Evolutionary conservation across 2,329 filamentous ascomycete genomes (phyloP), one percentile per base, ranked within the genome.

Genomic region (Phyllosticta paracitricarpa): DNA sequence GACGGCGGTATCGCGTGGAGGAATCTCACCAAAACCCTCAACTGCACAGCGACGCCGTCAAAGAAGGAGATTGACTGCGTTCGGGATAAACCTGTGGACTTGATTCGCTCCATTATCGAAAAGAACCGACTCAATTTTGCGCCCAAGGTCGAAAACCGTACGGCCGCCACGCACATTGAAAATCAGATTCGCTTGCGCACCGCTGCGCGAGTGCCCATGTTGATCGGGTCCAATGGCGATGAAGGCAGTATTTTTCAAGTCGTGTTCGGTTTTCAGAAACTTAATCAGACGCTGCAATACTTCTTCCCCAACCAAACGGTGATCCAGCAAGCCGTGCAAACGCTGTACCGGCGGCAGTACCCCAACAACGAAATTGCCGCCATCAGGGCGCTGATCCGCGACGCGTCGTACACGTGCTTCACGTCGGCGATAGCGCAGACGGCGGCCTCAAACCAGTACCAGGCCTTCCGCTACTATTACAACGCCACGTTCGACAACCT

Each of bases 181-280:
- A 48, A 48, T n/a, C 40, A 48, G 14, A 73, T 89, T 5, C 72
- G 74, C 1, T 69, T 78, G 4, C 84, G 84, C 56, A 78, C 79
- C n/a, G 87, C 88, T 64, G 81, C 87, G 60, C 79, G 82, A 58
- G 82, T 89, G 0, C 84, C 85, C 1, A 79, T 88, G 51, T 76
- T 89, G 5, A 74, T 80, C 40, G 86, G 87, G 5, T 80, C 79
- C 51, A 89, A 88, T 69, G 81, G 80, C 1, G 86, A 89, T 65
- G 87, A 89, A 68, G 87, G 84, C 2, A 81, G 80, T 0, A 74
- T 76, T 1, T 87, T 86, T 66, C 40, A 48, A n/a, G 40, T 48
- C n/a, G 14, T n/a, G 14, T 48, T 48, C n/a, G 14, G 19, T 6
- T 48, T 48, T 14, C 17, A 19, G 40, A 48, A 17, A 6, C 14